These are phyloP conservation scores for Eucalyptus curtisii DNA, from an alignment of 345 rosid species.

Conservation along the genomic window DNA sequence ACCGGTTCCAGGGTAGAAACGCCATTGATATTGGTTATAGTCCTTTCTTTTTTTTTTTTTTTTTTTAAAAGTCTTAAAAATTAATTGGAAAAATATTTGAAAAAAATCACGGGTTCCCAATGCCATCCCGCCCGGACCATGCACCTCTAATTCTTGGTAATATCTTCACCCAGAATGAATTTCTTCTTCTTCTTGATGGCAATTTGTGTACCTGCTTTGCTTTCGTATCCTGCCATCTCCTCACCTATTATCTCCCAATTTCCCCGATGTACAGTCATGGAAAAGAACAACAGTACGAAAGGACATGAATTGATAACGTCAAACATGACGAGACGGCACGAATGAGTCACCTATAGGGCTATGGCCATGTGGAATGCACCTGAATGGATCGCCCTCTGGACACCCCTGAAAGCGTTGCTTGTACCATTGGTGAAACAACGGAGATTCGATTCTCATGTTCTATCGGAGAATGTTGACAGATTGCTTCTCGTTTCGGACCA, in stretches of 20 bases:
- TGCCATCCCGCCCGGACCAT: background rate
- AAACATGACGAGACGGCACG: background rate
- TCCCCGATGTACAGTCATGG: background rate
- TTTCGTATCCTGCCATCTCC: background rate
- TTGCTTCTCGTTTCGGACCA: background rate
- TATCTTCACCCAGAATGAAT: background rate
- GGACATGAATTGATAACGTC: background rate
- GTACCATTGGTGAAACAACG: background rate
- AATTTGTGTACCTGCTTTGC: background rate
- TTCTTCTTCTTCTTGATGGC: background rate
- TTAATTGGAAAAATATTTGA: background rate
- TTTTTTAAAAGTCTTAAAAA: background rate
- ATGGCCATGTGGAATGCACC: background rate
- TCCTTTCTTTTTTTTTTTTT: background rate
- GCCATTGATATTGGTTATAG: background rate
- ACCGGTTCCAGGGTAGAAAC: background rate
- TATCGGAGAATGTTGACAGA: background rate
- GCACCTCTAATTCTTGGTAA: background rate
- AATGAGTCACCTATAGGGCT: background rate
- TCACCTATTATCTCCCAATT: background rate
- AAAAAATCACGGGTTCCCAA: background rate
- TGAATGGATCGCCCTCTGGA: background rate
- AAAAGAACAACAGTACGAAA: background rate
- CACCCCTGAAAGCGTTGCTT: background rate
- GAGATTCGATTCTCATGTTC: background rate